phyloP scores from a whole-genome alignment of 192 early-diverging fungal genomes.

The Oehlia diaphana region DNA sequence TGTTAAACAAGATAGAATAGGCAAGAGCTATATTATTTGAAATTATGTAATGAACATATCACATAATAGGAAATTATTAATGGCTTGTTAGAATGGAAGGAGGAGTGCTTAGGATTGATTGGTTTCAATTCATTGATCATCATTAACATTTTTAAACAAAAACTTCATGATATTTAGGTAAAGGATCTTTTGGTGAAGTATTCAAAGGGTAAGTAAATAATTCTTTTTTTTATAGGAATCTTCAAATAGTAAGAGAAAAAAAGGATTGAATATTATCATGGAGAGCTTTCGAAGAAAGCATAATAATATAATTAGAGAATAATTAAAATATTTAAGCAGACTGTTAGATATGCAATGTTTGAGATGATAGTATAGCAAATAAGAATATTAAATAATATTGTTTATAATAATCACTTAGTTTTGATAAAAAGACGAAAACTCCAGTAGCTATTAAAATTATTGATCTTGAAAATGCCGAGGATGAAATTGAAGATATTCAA shows the following conservation, averaged over 20 bases:
- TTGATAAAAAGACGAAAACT: constrained; percentile 63
- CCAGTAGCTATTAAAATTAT: constrained; percentile 97
- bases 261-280: no score
- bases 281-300: no score
- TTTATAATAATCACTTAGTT: constrained; percentile 49
- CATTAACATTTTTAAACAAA: neutral
- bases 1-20: constrained; percentile 67
- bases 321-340: no score
- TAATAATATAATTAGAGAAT: no score
- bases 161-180: constrained; percentile 36
- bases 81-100: constrained; percentile 3
- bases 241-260: no score
- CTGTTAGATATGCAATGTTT: neutral
- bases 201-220: constrained; percentile 72
- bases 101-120: neutral
- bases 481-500: constrained; percentile 99
- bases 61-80: neutral
- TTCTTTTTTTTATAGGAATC: no score
- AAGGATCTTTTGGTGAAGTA: constrained; percentile 83
- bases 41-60: neutral
- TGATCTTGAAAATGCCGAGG: constrained; percentile 94
- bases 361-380: neutral
- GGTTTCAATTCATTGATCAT: neutral
- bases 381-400: constrained; percentile 33
- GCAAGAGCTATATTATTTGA: constrained; percentile 36